These are phyloP conservation scores for Naganishia sp. DNA, from an alignment of 1,284 basidiomycete genomes.

Conservation along the genomic window DNA sequence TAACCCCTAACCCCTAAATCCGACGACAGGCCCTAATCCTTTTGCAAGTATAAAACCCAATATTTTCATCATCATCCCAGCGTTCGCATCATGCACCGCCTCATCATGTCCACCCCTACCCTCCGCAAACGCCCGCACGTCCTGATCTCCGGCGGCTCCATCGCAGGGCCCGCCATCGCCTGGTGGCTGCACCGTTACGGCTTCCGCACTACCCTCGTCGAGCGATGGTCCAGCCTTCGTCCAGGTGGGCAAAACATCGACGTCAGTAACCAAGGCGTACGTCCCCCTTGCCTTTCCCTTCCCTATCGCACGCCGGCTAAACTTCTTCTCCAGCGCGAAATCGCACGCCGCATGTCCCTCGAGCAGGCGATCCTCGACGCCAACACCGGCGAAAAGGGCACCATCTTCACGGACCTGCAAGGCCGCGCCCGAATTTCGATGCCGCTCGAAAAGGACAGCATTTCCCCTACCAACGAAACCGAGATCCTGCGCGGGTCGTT, in stretches of 20 bases:
- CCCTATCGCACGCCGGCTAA: neutral
- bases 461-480: slow-evolving; percentile 34
- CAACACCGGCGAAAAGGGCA: slow-evolving; percentile 47
- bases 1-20: too few species aligned
- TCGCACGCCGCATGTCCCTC: slow-evolving; percentile 47
- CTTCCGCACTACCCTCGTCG: slow-evolving; percentile 46
- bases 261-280: slow-evolving; percentile 40
- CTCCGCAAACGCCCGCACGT: slow-evolving; percentile 26
- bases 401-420: slow-evolving; percentile 38
- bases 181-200: slow-evolving; percentile 43
- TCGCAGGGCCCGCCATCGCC: slow-evolving; percentile 50
- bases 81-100: too few species aligned
- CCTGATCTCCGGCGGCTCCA: slow-evolving; percentile 50
- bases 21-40: too few species aligned
- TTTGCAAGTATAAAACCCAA: too few species aligned
- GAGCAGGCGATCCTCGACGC: slow-evolving; percentile 35
- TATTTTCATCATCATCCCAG: too few species aligned
- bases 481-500: slow-evolving; percentile 28
- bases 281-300: neutral
- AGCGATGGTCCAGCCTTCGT: slow-evolving; percentile 41
- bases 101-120: too few species aligned
- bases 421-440: slow-evolving; percentile 39
- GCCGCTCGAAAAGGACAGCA: slow-evolving; percentile 30
- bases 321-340: slow-evolving; percentile 30
- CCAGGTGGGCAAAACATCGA: slow-evolving; percentile 50